Base-by-base conservation (phyloP, 2,329 filamentous ascomycete genomes). In the Alternaria atra region DNA sequence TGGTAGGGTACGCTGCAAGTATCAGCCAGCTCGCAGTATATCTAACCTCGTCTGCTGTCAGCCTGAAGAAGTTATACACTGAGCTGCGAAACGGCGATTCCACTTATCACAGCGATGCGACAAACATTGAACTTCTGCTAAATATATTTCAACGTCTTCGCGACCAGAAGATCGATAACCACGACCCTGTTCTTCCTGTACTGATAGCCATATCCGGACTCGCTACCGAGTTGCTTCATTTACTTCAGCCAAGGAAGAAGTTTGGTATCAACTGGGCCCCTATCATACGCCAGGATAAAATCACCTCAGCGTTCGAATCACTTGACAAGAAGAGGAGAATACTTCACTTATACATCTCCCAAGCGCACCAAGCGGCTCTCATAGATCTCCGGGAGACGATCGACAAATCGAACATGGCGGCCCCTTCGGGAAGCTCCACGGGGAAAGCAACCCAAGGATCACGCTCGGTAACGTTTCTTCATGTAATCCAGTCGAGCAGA, bases 21-120 rank as follows among this genome's bases (percentile, higher is more conserved):
- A 32, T 50, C 15, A 50, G 44, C 15, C 54, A 56, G 25, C 54
- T 56, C 17, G 6, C 47, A 7, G 54, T 50, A 34, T 56, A 56
- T 29, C 20, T 43, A 42, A 13, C 44, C 35, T 56, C 46, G 29
- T 56, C 44, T 4, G 37, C 35, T 13, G 29, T 8, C 20, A 42
- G 35, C 27, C 15, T 56, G 6, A 9, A 42, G 15, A 42, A 29
- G 15, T 23, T 56, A 27, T 43, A 42, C 15, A 25, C 8, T 9
- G 35, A 48, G 27, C 9, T 50, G 7, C 12, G n/a, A 27, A 20
- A 42, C 27, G 35, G 34, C 27, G 20, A 43, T 9, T 35, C 54
- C 8, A 43, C 29, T 2, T 56, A 56, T 12, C 44, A 44, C 20
- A 34, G 42, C 17, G 54, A 56, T 43, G 35, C 32, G 27, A 42